Percentiles rank a stretch among this genome's conserved stretches.
These are phyloP conservation scores for Plicaturopsis crispa DNA, from an alignment of 768 basidiomycete species.

Conservation along the genomic window DNA sequence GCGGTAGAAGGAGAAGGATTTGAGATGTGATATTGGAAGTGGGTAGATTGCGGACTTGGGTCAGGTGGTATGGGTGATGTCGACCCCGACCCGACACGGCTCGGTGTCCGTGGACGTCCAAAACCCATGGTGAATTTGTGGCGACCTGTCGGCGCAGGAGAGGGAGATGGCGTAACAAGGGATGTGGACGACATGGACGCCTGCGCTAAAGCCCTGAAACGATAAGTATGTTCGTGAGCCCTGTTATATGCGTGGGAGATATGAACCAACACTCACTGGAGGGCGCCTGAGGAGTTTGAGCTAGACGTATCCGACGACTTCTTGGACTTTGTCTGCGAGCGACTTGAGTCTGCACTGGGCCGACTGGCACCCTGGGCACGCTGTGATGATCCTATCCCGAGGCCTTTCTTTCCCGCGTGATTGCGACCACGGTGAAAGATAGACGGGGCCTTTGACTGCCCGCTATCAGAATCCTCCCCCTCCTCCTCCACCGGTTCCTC, in stretches of 20 bases:
- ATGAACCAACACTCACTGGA: constrained; percentile 42
- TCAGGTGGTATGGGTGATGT: constrained; percentile 17
- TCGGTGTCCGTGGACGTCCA: constrained; percentile 22
- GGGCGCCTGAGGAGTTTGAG: constrained; percentile 42
- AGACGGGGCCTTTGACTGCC: constrained; percentile 20
- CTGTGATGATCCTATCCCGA: constrained; percentile 37
- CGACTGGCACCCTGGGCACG: constrained; percentile 33
- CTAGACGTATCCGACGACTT: constrained; percentile 51
- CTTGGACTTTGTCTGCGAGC: constrained; percentile 43
- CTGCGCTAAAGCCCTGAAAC: constrained; percentile 47
- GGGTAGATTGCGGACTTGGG: background rate
- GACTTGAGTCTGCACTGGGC: constrained; percentile 59
- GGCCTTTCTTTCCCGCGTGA: constrained; percentile 30
- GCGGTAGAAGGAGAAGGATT: constrained; percentile 21
- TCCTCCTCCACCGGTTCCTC: constrained; percentile 38
- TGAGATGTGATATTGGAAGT: no score
- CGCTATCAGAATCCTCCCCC: constrained; percentile 34
- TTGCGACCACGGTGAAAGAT: constrained; percentile 14
- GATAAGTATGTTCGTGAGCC: no score
- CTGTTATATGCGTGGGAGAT: constrained; percentile 6
- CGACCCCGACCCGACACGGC: constrained; percentile 15
- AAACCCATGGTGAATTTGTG: constrained; percentile 38
- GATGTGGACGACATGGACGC: constrained; percentile 54
- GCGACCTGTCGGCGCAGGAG: constrained; percentile 18
- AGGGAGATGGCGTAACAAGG: constrained; percentile 26